Conservation (phyloP, 2,329 filamentous ascomycete species). For the Grosmannia clavigera region DNA sequence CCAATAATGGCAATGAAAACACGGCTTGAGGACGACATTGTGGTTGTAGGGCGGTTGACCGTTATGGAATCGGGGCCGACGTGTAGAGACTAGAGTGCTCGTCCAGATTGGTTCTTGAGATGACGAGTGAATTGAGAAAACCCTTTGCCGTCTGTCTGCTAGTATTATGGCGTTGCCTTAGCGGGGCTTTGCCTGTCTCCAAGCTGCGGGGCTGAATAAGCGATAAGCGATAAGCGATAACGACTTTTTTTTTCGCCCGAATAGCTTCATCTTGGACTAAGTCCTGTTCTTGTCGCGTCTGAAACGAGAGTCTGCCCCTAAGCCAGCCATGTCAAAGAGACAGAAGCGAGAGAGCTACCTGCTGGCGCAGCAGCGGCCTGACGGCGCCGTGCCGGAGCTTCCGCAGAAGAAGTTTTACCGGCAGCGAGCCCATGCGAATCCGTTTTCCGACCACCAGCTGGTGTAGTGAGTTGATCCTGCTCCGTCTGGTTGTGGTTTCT, state of each 20-base stretch:
- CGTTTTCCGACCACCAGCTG: constrained; percentile 87
- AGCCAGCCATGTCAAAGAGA: constrained; percentile 29
- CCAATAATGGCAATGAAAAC: constrained; percentile 31
- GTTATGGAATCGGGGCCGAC: neutral
- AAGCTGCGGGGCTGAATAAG: neutral
- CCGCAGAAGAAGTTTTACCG: constrained; percentile 95
- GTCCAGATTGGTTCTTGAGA: too few species aligned
- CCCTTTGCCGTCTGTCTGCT: neutral
- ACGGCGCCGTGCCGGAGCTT: constrained; percentile 45
- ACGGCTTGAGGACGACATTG: constrained; percentile 32
- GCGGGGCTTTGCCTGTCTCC: neutral
- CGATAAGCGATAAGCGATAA: neutral
- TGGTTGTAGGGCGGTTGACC: neutral
- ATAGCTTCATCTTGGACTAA: neutral
- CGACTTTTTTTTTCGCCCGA: neutral
- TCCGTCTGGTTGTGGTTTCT: neutral
- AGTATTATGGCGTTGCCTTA: neutral
- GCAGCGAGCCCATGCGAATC: constrained; percentile 93
- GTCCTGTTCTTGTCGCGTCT: neutral
- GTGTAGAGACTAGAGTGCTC: neutral
- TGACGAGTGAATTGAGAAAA: neutral
- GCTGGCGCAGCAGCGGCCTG: constrained; percentile 32
- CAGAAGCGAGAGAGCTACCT: constrained; percentile 55
- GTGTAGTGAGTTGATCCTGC: constrained; percentile 44
- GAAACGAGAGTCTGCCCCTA: neutral